Conservation (phyloP, 345 rosid genomes). For the Lenwebbia sp. region DNA sequence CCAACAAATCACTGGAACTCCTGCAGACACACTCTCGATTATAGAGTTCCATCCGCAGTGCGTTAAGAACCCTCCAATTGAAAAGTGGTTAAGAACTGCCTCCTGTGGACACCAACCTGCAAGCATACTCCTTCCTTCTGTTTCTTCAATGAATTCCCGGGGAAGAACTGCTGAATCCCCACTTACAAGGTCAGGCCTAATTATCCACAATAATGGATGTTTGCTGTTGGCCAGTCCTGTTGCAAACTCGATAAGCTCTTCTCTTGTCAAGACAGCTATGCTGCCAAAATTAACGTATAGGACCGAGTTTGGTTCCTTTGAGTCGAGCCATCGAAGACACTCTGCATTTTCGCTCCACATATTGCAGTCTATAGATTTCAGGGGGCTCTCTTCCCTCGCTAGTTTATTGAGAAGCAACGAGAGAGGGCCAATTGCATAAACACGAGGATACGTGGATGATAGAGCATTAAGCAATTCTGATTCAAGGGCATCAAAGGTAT, state of each 20-base stretch:
- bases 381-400: background rate
- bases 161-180: background rate
- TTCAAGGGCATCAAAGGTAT: background rate
- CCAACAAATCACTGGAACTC: background rate
- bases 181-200: background rate
- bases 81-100: background rate
- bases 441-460: background rate
- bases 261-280: background rate
- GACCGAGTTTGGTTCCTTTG: background rate
- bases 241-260: background rate
- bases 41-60: constrained; percentile 4
- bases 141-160: background rate
- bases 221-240: background rate
- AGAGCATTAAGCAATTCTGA: background rate
- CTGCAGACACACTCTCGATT: background rate
- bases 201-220: background rate
- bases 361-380: background rate
- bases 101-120: constrained; percentile 2
- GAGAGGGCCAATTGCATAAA: background rate
- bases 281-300: background rate
- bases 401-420: background rate
- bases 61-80: background rate
- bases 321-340: background rate
- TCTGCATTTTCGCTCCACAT: background rate
- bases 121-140: background rate